Conservation (phyloP, 148 eudicot species). For the Euryodendron excelsum region DNA sequence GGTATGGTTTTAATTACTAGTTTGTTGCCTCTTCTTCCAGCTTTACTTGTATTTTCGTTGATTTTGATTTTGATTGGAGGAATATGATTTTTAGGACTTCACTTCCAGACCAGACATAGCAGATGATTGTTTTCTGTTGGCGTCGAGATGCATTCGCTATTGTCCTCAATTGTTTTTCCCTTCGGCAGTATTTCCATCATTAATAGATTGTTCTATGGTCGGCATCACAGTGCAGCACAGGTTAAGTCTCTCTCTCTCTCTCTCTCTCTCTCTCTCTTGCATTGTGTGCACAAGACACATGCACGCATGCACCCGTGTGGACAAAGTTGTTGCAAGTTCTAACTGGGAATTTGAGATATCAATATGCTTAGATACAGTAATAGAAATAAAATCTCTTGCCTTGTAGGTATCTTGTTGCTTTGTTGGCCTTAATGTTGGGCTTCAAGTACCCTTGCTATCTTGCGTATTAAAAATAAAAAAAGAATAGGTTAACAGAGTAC, state of each 20-base stretch:
- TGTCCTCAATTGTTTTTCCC: constrained; percentile 91
- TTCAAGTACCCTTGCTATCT: background rate
- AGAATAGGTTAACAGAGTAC: no score
- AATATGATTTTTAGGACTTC: constrained; percentile 64
- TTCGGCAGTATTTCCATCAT: constrained; percentile 65
- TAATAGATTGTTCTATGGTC: constrained; percentile 81
- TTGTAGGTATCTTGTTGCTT: background rate
- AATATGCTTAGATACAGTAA: background rate
- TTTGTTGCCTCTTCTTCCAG: constrained; percentile 6
- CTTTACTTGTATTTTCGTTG: background rate
- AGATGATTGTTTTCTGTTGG: constrained; percentile 96
- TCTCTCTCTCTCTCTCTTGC: background rate
- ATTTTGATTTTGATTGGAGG: constrained; percentile 19
- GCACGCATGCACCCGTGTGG: background rate
- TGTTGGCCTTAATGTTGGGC: background rate
- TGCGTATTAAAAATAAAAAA: background rate
- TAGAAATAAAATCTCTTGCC: background rate
- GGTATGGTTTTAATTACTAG: constrained; percentile 29
- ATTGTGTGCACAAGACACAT: background rate
- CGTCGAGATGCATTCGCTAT: constrained; percentile 95
- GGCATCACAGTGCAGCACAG: constrained; percentile 99
- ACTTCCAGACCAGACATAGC: constrained; percentile 91
- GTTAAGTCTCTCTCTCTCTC: constrained; percentile 39
- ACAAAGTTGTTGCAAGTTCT: background rate
- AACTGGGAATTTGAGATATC: background rate